These are phyloP conservation scores for Plasmodium reichenowi DNA, from an alignment of 169 alveolate genomes.

Conservation along the genomic window DNA sequence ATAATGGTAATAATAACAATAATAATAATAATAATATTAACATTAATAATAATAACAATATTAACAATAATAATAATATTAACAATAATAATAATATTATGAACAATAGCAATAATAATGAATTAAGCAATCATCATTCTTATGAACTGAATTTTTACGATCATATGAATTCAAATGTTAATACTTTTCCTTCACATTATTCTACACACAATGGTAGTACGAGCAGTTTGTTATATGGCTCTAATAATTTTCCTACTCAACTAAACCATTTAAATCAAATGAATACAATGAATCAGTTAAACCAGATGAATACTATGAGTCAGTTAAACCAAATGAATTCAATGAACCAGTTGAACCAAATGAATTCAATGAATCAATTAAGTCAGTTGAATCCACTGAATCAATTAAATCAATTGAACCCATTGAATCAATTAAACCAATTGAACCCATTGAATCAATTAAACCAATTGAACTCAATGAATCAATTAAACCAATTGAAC, in stretches of 20 bases:
- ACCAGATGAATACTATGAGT: too few relatives aligned
- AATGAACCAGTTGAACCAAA: too few relatives aligned
- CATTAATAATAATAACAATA: slow-evolving; percentile 5
- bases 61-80: slow-evolving; percentile 4
- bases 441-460: too few relatives aligned
- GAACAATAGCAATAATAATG: slow-evolving; percentile 8
- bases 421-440: too few relatives aligned
- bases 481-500: not conserved
- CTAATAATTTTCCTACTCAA: slow-evolving; percentile 18
- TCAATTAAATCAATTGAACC: too few relatives aligned
- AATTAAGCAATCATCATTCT: slow-evolving; percentile 23
- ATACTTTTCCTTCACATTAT: slow-evolving; percentile 14
- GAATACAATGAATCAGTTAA: not conserved
- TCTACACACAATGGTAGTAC: not conserved
- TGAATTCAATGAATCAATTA: slow-evolving; percentile 3
- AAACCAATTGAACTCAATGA: slow-evolving; percentile 1
- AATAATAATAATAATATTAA: not conserved
- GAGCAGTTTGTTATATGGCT: slow-evolving; percentile 15
- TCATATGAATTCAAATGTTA: slow-evolving; percentile 37
- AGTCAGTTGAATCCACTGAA: not conserved
- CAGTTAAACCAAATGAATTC: too few relatives aligned
- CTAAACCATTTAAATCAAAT: slow-evolving; percentile 17
- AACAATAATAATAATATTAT: too few relatives aligned
- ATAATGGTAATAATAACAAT: not conserved
- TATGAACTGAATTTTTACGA: slow-evolving; percentile 57